Evolutionary conservation across 2,329 filamentous ascomycete genomes (phyloP), one percentile per base, ranked within the genome.

Genomic region (Drechslerella stenobrocha): DNA sequence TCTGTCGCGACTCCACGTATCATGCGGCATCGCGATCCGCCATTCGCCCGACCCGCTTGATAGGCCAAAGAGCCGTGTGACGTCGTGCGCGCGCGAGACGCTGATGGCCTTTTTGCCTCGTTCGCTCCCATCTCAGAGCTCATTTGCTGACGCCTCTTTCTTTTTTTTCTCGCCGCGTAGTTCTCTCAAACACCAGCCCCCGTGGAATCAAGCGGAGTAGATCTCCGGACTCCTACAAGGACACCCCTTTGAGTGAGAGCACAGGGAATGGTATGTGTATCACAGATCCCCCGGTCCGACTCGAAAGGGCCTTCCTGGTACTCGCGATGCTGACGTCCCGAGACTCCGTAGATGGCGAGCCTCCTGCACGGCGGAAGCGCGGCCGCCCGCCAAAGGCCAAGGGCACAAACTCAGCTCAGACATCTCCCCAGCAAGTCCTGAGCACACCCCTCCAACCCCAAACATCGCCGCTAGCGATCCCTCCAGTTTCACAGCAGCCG

Each of bases 171-270:
- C 15, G 15, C 37, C 37, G 73, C 73, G 70, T 72, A 75, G 74
- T 75, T 77, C 71, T 76, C 77, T 77, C 76, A 78, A 77, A 79
- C 78, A 76, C 79, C 77, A 80, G 79, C 75, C 77, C 85, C 71
- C 85, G 88, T 76, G 87, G 88, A 73, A 79, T 86, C 73, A 95
- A 95, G 80, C 84, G 89, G 77, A 88, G 84, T 80, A 86, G 87
- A 71, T 91, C 89, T 71, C 87, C 87, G 73, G 79, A 79, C 72
- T 73, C 76, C 65, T 84, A 85, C 78, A 81, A 80, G 76, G 82
- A 84, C 75, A 76, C 79, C 71, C 78, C 78, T 65, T 78, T 78
- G 71, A 82, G 81, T 73, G 81, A 81, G 72, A 80, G 83, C 76
- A 85, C 84, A 80, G 83, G 87, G 79, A 84, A 88, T 81, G 85